These are phyloP conservation scores for Cenchrus americanus DNA, from an alignment of 176 grass and related monocot species.

Conservation along the genomic window DNA sequence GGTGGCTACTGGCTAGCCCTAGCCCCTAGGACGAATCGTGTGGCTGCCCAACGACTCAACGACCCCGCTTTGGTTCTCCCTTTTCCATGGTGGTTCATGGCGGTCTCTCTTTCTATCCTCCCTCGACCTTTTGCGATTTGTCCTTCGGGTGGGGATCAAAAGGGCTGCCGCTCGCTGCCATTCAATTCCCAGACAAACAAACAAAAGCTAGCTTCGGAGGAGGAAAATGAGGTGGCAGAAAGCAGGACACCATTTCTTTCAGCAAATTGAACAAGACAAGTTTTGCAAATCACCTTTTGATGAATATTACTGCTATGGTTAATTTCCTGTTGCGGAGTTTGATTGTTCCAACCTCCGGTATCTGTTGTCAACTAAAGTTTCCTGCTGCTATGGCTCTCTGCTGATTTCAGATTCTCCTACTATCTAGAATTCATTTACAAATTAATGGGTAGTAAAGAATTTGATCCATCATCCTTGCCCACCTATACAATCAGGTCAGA, in stretches of 20 bases:
- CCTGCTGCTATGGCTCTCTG: neutral
- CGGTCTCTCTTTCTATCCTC: constrained; percentile 16
- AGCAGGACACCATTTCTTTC: neutral
- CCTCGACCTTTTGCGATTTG: constrained; percentile 3
- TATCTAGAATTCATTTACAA: constrained; percentile 31
- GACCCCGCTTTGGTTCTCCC: constrained; percentile 24
- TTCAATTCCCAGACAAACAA: neutral
- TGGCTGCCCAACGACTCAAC: too few relatives aligned
- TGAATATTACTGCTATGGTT: neutral
- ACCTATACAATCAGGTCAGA: constrained; percentile 4
- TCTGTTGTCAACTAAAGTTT: neutral
- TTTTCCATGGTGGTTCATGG: constrained; percentile 15
- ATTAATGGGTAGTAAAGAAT: neutral
- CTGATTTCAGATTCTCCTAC: neutral
- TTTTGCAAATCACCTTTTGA: neutral
- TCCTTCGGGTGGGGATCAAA: neutral
- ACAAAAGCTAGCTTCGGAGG: neutral
- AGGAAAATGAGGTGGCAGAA: neutral
- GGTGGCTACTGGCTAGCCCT: too few relatives aligned
- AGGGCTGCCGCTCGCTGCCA: too few relatives aligned
- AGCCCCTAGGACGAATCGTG: too few relatives aligned
- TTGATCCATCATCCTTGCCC: neutral
- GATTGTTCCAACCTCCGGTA: neutral
- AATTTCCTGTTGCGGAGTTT: neutral
- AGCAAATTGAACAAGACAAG: neutral